A percentile compares a stretch with the other conserved stretches of the same genome.
Conservation (phyloP, 225 moss, liverwort and hornwort genomes). For the Neckera pumila region DNA sequence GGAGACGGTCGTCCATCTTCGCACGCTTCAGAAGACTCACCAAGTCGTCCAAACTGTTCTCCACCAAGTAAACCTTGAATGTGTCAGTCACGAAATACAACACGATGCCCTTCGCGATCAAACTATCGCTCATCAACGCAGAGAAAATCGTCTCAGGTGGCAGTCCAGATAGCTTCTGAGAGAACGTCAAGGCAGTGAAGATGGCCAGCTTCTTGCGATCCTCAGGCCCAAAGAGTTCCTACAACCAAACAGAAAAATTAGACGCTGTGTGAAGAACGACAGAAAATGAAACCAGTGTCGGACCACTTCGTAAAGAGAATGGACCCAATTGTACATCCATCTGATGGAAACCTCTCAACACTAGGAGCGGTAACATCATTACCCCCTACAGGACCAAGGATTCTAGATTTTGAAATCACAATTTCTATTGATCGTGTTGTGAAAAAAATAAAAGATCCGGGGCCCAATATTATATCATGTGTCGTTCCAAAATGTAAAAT, state of each 20-base stretch:
- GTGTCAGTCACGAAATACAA: constrained; percentile 82
- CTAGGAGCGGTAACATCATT: too few species aligned
- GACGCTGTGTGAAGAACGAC: neutral
- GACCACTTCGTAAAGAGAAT: neutral
- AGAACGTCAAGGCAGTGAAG: constrained; percentile 93
- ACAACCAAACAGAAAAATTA: neutral
- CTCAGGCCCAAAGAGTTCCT: constrained; percentile 86
- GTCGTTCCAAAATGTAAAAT: neutral
- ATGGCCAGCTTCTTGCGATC: constrained; percentile 96
- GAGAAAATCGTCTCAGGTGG: constrained; percentile 96
- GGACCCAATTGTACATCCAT: neutral
- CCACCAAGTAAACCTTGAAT: constrained; percentile 90
- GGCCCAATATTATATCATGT: neutral
- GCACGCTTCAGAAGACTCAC: constrained; percentile 90
- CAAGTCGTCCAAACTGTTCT: constrained; percentile 91
- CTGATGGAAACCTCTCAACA: too few species aligned
- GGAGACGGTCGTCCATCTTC: constrained; percentile 91
- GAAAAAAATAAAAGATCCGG: neutral
- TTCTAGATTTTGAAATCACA: too few species aligned
- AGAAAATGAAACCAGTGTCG: neutral
- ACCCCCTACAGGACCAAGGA: neutral
- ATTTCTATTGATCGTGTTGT: neutral
- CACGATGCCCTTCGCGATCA: constrained; percentile 87
- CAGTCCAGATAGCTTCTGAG: constrained; percentile 93
- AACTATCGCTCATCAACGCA: constrained; percentile 75